These are phyloP conservation scores for Aeschynomene evenia DNA, from an alignment of 306 rosid genomes.

Conservation along the genomic window DNA sequence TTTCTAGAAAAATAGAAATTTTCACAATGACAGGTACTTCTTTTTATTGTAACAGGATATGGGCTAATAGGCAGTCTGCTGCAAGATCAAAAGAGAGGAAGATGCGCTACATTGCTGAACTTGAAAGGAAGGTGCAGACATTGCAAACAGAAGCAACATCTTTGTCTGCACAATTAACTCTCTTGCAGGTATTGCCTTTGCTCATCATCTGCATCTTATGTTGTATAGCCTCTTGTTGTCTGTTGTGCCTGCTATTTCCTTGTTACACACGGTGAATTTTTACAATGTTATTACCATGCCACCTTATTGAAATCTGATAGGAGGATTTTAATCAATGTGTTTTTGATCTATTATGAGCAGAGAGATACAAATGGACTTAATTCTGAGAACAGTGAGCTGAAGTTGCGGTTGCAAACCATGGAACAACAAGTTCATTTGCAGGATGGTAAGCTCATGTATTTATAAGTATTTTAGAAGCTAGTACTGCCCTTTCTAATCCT, in stretches of 20 bases:
- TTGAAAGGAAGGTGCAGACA: slow-evolving; percentile 93
- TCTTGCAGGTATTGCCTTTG: slow-evolving; percentile 65
- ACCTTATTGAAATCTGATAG: slow-evolving; percentile 2
- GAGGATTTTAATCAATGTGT: neutral
- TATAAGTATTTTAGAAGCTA: slow-evolving; percentile 2
- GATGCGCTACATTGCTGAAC: slow-evolving; percentile 94
- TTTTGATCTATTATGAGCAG: slow-evolving; percentile 44
- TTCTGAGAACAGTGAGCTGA: slow-evolving; percentile 88
- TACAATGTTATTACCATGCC: neutral
- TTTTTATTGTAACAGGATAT: slow-evolving; percentile 59
- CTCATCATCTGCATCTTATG: neutral
- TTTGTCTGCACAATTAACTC: slow-evolving; percentile 87
- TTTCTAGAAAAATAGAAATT: neutral
- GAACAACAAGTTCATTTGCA: slow-evolving; percentile 97
- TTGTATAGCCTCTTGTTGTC: neutral
- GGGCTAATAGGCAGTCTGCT: slow-evolving; percentile 99
- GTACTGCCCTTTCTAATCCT: neutral
- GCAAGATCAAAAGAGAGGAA: slow-evolving; percentile 98
- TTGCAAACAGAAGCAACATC: slow-evolving; percentile 95
- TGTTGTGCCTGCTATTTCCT: neutral
- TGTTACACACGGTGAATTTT: neutral
- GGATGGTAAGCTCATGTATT: slow-evolving; percentile 61
- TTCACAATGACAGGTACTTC: slow-evolving; percentile 24
- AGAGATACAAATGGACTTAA: slow-evolving; percentile 88
- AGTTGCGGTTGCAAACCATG: slow-evolving; percentile 92